Evolutionary conservation across 2,329 filamentous ascomycete genomes (phyloP), one percentile per base, ranked within the genome.

Genomic region (Blastomyces parvus): DNA sequence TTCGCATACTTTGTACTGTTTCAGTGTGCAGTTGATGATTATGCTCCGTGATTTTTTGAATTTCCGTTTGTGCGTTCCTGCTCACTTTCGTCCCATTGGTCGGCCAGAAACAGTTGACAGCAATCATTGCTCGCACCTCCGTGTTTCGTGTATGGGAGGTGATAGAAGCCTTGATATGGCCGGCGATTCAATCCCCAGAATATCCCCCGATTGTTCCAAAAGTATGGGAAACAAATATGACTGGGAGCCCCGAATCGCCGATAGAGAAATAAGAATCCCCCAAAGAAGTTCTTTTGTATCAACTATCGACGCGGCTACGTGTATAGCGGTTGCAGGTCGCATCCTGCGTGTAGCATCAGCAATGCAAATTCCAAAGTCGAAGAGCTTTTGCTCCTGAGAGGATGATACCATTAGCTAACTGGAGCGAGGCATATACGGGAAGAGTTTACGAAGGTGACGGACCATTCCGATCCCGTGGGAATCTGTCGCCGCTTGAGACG

Each of bases 391-490:
- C 58, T 63, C 61, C 63, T 63, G 48, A 30, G 22, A 33, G 33
- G 27, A 33, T 27, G 25, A 17, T 22, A n/a, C 33, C 14, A 33
- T 61, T 52, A 53, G 59, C 27, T 61, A 61, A 33, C 50, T 44
- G 25, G 30, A 53, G 30, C 25, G n/a, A 19, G 14, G n/a, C 8
- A 53, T 38, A 17, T 55, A 52, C 46, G 59, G 59, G 44, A 33
- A 52, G 17, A 36, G 33, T 42, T 56, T 44, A 33, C 46, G 53
- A 25, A 30, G 36, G n/a, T 22, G 25, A 79, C 85, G 74, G 77
- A 90, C 88, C 74, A 95, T 78, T 61, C 88, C 88, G 48, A 90
- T 85, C 36, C 88, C 88, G 67, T 93, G 82, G 2, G 92, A 80
- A 67, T 93, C 90, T 74, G 91, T 86, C 42, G 87, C 86, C 64